Evolutionary conservation across 768 basidiomycete species (phyloP), one percentile per base, ranked within the genome.

Genomic region (Butyriboletus loyo): DNA sequence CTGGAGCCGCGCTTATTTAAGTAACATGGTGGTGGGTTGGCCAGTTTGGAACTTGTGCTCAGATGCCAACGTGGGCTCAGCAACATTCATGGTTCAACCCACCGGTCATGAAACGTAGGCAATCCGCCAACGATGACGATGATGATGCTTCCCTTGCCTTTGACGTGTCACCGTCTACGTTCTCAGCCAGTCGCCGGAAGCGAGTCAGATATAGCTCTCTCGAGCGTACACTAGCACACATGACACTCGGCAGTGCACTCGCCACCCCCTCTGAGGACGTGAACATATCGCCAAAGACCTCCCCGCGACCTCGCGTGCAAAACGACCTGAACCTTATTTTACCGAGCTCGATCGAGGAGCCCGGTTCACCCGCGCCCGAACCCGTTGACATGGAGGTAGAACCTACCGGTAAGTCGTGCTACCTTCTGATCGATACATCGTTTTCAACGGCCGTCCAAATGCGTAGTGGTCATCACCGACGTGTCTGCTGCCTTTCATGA

Each of bases 381-480:
- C 72, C 83, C 3, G 76, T 74, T 25, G 78, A 75, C 41, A 90
- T 90, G 87, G 82, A 81, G 54, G 77, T 81, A 5, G 87, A 86
- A 62, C 83, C 79, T 57, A 80, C 86, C 63, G 73, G 88, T 89
- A 67, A 77, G 62, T 41, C 21, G 30, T 46, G 32, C 31, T 57
- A 30, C 36, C 19, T 15, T 56, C 24, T 56, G n/a, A 10, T 42
- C 34, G 46, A 25, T 36, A 41, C 42, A 14, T 55, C 34, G 3
- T 34, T 38, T 25, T 25, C 30, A 37, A 53, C 48, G n/a, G n/a
- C 21, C 25, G 24, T 40, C 11, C 4, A 24, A 38, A 34, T 36
- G 17, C 37, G 7, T 27, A 60, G 53, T 39, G 11, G 41, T 58
- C 48, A 40, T 2, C 32, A 21, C 37, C 30, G 40, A 48, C 36